Conservation (phyloP, 2,329 filamentous ascomycete genomes). For the Apiospora pterosperma region DNA sequence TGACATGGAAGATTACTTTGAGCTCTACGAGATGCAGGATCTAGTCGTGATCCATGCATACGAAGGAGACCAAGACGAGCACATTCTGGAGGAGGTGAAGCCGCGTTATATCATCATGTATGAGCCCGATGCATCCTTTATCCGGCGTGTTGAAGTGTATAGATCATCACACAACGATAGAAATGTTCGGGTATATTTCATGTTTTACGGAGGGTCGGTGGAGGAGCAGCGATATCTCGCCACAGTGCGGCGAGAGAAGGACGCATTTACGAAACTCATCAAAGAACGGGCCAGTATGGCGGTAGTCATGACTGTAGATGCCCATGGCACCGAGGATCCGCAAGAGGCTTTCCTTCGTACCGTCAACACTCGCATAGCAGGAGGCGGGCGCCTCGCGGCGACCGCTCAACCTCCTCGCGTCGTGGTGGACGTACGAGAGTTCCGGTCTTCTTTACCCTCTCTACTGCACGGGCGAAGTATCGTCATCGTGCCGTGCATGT, state of each 20-base stretch:
- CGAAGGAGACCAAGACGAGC: slow-evolving; percentile 92
- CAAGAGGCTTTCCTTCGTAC: slow-evolving; percentile 92
- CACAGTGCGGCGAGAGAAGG: slow-evolving; percentile 89
- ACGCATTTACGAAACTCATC: slow-evolving; percentile 91
- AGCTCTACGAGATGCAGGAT: slow-evolving; percentile 88
- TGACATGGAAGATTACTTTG: slow-evolving; percentile 88
- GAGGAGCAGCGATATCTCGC: slow-evolving; percentile 94
- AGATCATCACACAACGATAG: slow-evolving; percentile 88
- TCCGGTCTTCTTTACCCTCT: slow-evolving; percentile 87
- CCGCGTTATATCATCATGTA: slow-evolving; percentile 98
- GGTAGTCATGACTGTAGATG: slow-evolving; percentile 73
- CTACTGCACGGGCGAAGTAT: slow-evolving; percentile 87
- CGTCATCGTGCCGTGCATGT: slow-evolving; percentile 86
- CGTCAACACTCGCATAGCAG: slow-evolving; percentile 94
- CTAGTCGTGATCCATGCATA: slow-evolving; percentile 89
- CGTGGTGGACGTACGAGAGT: slow-evolving; percentile 94
- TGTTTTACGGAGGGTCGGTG: slow-evolving; percentile 92
- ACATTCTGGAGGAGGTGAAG: slow-evolving; percentile 90
- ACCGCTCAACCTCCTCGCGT: slow-evolving; percentile 86
- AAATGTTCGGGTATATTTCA: slow-evolving; percentile 89
- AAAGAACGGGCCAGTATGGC: slow-evolving; percentile 94
- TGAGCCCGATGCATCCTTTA: slow-evolving; percentile 91
- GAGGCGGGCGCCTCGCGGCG: slow-evolving; percentile 78
- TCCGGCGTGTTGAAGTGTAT: slow-evolving; percentile 91
- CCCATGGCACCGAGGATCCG: slow-evolving; percentile 68